A percentile compares a stretch with the other conserved stretches of the same genome.
phyloP scores from a whole-genome alignment of 1,284 basidiomycete species.

The Sanguinoderma infundibulare region DNA sequence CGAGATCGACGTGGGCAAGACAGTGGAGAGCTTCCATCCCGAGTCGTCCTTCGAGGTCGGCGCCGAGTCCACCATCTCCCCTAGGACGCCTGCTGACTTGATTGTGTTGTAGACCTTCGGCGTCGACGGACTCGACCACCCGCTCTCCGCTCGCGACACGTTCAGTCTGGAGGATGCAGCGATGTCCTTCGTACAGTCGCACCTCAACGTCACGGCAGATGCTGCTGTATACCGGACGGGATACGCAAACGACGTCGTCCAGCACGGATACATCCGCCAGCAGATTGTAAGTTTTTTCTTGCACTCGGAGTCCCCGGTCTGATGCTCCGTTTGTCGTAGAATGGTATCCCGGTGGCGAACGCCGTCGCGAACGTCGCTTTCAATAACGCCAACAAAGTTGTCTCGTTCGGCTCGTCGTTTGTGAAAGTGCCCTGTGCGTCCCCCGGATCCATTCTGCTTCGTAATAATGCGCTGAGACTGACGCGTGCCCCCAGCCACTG shows the following conservation, averaged over 20 bases:
- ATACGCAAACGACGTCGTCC: slow-evolving; percentile 34
- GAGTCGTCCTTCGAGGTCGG: slow-evolving; percentile 47
- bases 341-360: slow-evolving; percentile 46
- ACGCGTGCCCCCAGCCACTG: slow-evolving; percentile 28
- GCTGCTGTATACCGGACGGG: slow-evolving; percentile 31
- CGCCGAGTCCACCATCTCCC: background rate
- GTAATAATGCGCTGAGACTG: background rate
- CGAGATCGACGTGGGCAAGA: slow-evolving; percentile 37
- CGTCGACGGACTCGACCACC: slow-evolving; percentile 37
- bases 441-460: background rate
- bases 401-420: slow-evolving; percentile 56
- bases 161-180: slow-evolving; percentile 34
- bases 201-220: slow-evolving; percentile 30
- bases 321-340: slow-evolving; percentile 31
- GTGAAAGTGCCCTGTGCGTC: slow-evolving; percentile 48
- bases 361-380: slow-evolving; percentile 51
- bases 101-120: slow-evolving; percentile 44
- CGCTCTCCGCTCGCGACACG: slow-evolving; percentile 34
- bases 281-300: slow-evolving; percentile 23
- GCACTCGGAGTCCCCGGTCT: background rate
- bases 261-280: slow-evolving; percentile 46
- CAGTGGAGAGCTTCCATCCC: slow-evolving; percentile 48
- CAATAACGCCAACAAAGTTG: slow-evolving; percentile 42
- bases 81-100: background rate
- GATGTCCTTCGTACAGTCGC: slow-evolving; percentile 34